A percentile compares a stretch with the other conserved stretches of the same genome.
Conservation (phyloP, 495 filamentous ascomycete genomes). For the Podospora didyma region DNA sequence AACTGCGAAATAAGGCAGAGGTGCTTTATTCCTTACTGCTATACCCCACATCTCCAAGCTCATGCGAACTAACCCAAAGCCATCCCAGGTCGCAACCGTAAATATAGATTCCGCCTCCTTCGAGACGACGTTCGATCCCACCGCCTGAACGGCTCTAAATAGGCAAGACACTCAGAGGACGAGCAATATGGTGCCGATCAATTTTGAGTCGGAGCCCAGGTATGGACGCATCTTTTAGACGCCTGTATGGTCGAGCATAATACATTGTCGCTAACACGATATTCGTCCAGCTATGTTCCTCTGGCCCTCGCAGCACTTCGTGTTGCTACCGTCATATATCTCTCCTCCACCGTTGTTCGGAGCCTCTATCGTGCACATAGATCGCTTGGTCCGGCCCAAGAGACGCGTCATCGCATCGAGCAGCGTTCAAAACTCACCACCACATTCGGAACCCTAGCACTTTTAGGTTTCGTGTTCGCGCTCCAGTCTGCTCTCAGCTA, state of each 20-base stretch:
- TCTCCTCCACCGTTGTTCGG: conserved; percentile 32
- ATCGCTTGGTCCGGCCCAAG: conserved; percentile 40
- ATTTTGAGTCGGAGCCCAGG: conserved; percentile 28
- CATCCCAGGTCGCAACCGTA: no score
- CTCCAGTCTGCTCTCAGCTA: conserved; percentile 33
- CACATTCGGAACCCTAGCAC: conserved; percentile 40
- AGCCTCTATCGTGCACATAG: conserved; percentile 42
- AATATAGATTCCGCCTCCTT: no score
- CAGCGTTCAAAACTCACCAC: conserved; percentile 37
- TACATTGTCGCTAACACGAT: no score
- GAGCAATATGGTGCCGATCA: conserved; percentile 31
- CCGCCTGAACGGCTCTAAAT: background rate
- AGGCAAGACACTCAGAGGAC: background rate
- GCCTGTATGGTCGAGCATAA: background rate
- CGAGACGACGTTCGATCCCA: no score
- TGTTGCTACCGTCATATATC: conserved; percentile 29
- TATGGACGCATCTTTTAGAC: conserved; percentile 8
- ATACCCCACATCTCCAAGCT: no score
- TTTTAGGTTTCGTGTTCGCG: conserved; percentile 32
- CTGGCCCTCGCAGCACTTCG: conserved; percentile 33
- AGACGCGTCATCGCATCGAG: conserved; percentile 42
- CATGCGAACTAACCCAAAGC: no score
- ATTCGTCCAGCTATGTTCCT: conserved; percentile 31
- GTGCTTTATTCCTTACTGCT: no score
- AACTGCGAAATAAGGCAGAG: background rate